Percentiles rank a stretch among this genome's conserved stretches.
phyloP scores from a whole-genome alignment of 768 basidiomycete genomes.

The Serpula lacrymans region DNA sequence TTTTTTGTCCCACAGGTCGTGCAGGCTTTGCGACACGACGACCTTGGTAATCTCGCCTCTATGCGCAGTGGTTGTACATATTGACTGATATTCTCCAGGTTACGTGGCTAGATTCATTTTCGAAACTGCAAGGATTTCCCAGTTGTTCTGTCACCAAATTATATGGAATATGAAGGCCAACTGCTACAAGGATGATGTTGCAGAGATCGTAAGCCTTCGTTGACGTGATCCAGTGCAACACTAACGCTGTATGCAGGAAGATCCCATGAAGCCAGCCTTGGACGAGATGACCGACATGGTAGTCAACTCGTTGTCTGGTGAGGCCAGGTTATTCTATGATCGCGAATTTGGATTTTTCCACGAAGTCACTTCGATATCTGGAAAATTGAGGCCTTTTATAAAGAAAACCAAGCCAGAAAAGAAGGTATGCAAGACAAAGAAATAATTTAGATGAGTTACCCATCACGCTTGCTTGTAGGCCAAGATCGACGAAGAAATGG shows the following conservation, averaged over 20 bases:
- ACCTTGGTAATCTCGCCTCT: constrained; percentile 55
- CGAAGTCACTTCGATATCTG: constrained; percentile 96
- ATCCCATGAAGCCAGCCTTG: constrained; percentile 94
- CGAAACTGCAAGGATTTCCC: constrained; percentile 95
- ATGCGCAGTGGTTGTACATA: neutral
- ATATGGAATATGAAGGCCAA: constrained; percentile 99
- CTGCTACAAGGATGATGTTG: constrained; percentile 87
- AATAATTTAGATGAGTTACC: too few relatives aligned
- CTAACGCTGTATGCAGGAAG: constrained; percentile 54
- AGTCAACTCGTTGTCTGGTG: constrained; percentile 82
- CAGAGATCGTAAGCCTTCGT: constrained; percentile 65
- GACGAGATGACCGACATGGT: constrained; percentile 81
- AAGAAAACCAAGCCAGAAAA: constrained; percentile 95
- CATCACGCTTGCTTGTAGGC: constrained; percentile 51
- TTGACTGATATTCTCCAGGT: constrained; percentile 41
- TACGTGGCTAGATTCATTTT: constrained; percentile 95
- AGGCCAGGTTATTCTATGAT: constrained; percentile 86
- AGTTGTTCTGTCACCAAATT: constrained; percentile 98
- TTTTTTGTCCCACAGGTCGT: constrained; percentile 99
- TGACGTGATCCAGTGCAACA: neutral
- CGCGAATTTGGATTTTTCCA: constrained; percentile 95
- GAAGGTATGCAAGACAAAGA: constrained; percentile 75
- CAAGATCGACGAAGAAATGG: constrained; percentile 99
- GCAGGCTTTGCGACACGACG: constrained; percentile 89
- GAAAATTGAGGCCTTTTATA: constrained; percentile 94